A percentile compares a stretch with the other conserved stretches of the same genome.
Conservation (phyloP, 1,284 basidiomycete genomes). For the Cutaneotrichosporon curvatum region DNA sequence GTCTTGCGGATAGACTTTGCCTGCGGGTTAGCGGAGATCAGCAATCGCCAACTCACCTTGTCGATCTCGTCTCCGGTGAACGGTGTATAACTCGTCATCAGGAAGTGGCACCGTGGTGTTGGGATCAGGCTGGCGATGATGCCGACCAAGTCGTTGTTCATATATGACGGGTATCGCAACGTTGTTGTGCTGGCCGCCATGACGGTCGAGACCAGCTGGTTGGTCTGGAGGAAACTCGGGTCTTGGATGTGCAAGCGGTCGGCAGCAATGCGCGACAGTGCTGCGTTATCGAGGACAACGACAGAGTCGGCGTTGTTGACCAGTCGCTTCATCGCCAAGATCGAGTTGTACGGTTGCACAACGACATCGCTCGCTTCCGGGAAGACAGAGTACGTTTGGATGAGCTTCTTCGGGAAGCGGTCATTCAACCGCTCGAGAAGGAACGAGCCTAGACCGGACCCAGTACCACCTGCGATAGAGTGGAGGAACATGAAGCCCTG, state of each 20-base stretch:
- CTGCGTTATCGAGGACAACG: conserved; percentile 94
- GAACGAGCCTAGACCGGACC: conserved; percentile 95
- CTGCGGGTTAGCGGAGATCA: too few species aligned
- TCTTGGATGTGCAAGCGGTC: conserved; percentile 87
- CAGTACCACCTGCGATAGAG: conserved; percentile 97
- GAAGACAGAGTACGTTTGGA: conserved; percentile 99
- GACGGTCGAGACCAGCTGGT: conserved; percentile 65
- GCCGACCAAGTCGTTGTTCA: conserved; percentile 98
- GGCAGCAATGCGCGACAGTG: conserved; percentile 81
- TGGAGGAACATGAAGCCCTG: conserved; percentile 99
- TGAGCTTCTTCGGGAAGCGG: conserved; percentile 97
- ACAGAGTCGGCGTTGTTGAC: conserved; percentile 96
- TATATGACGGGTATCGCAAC: conserved; percentile 94
- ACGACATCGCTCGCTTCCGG: conserved; percentile 92
- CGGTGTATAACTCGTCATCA: conserved; percentile 99
- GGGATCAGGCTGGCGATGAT: conserved; percentile 97
- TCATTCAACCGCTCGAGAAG: conserved; percentile 93
- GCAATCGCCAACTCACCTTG: conserved; percentile 56
- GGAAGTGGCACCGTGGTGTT: conserved; percentile 97
- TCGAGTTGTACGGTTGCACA: conserved; percentile 94
- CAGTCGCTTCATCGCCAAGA: conserved; percentile 89
- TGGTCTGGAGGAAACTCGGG: conserved; percentile 88
- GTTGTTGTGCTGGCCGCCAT: conserved; percentile 90
- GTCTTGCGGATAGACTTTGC: conserved; percentile 84
- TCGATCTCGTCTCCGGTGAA: conserved; percentile 95